Evolutionary conservation across 352 stramenopile species (phyloP).

Genomic region (Globisporangium sylvaticum): DNA sequence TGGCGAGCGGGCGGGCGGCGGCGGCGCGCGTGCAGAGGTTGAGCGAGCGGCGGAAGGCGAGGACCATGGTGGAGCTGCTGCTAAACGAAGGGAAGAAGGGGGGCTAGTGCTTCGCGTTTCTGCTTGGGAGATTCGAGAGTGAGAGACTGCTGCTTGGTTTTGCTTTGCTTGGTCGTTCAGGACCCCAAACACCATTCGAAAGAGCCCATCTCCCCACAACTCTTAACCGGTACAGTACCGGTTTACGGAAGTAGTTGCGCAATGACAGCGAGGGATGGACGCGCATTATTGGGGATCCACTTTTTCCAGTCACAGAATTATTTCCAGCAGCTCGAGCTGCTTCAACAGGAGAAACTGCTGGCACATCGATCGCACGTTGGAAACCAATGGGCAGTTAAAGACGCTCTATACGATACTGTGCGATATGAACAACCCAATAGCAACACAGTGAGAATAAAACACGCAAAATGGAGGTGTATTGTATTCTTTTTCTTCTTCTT

Average conservation of each 20-base stretch:
- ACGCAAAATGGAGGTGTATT: conserved; percentile 6
- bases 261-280: background rate
- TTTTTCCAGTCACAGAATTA: background rate
- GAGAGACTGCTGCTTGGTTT: background rate
- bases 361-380: background rate
- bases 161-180: background rate
- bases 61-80: conserved; percentile 33
- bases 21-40: conserved; percentile 26
- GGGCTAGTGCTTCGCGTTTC: conserved; percentile 19
- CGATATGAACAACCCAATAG: background rate
- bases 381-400: background rate
- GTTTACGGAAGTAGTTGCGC: background rate
- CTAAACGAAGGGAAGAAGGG: conserved; percentile 3
- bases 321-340: too few species aligned
- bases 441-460: background rate
- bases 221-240: conserved; percentile 1
- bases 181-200: background rate
- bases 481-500: conserved; percentile 6
- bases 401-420: too few species aligned
- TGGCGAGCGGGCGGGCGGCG: conserved; percentile 21
- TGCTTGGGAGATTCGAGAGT: conserved; percentile 21
- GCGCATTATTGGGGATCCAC: too few species aligned
- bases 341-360: background rate
- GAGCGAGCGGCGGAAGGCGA: conserved; percentile 54
- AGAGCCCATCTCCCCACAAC: background rate